These are phyloP conservation scores for Lactuca saligna DNA, from an alignment of 129 eudicot genomes.

Conservation along the genomic window DNA sequence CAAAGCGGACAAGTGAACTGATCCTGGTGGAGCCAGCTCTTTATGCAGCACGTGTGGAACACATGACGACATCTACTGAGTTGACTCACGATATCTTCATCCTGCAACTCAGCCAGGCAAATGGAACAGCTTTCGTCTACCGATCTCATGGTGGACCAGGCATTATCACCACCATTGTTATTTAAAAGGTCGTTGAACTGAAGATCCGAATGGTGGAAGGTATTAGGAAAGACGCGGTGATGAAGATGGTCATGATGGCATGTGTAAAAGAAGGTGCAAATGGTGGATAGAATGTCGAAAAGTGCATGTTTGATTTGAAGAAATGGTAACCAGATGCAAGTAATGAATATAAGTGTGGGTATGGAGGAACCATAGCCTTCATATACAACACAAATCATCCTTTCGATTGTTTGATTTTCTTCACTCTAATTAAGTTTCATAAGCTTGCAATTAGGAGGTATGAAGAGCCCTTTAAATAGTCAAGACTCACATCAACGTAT, in stretches of 20 bases:
- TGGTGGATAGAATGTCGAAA: conserved; percentile 12
- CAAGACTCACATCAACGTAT: conserved; percentile 4
- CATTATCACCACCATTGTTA: neutral
- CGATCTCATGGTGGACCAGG: neutral
- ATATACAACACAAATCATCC: conserved; percentile 36
- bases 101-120: conserved; percentile 56
- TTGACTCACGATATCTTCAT: conserved; percentile 53
- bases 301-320: conserved; percentile 31
- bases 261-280: conserved; percentile 6
- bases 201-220: conserved; percentile 19
- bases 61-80: conserved; percentile 53
- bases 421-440: conserved; percentile 1
- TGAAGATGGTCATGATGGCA: neutral
- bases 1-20: conserved; percentile 52
- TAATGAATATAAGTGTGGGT: conserved; percentile 35
- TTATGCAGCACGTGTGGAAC: conserved; percentile 57
- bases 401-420: neutral
- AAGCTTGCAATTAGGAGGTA: conserved; percentile 25
- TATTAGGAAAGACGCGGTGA: conserved; percentile 15
- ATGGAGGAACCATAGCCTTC: conserved; percentile 39
- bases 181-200: conserved; percentile 19
- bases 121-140: conserved; percentile 51
- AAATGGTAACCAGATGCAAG: conserved; percentile 46
- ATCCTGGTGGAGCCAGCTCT: conserved; percentile 44
- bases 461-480: conserved; percentile 13